Conservation (phyloP, 148 eudicot genomes). For the Nepenthes gracilis region DNA sequence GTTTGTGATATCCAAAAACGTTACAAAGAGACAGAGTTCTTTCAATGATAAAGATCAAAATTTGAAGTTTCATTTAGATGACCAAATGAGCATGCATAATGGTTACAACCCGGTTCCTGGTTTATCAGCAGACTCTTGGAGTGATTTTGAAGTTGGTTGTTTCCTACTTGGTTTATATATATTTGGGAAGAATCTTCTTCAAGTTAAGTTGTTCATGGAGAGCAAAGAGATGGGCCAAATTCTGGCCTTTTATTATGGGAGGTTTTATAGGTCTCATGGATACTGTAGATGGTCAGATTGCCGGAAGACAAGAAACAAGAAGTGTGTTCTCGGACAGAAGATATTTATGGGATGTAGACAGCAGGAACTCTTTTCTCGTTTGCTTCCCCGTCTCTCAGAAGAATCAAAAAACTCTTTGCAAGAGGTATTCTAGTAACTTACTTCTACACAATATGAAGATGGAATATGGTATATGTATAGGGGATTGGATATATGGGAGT, state of each 20-base stretch:
- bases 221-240: constrained; percentile 45
- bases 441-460: background rate
- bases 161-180: constrained; percentile 72
- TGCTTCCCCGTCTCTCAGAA: constrained; percentile 42
- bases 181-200: constrained; percentile 61
- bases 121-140: constrained; percentile 25
- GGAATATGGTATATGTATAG: too few species aligned
- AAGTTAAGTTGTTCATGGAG: constrained; percentile 41
- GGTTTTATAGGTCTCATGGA: constrained; percentile 36
- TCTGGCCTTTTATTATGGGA: constrained; percentile 48
- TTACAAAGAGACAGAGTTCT: constrained; percentile 2
- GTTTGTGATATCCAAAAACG: background rate
- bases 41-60: constrained; percentile 6
- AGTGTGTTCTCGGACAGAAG: constrained; percentile 46
- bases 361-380: constrained; percentile 56
- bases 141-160: constrained; percentile 42
- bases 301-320: constrained; percentile 50
- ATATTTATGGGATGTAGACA: constrained; percentile 69
- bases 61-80: constrained; percentile 4
- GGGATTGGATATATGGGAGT: too few species aligned
- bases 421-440: constrained; percentile 40
- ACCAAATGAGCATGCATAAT: background rate
- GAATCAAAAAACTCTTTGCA: constrained; percentile 34
- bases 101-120: constrained; percentile 44
- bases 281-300: constrained; percentile 61